Evolutionary conservation across 2,329 filamentous ascomycete genomes (phyloP).

Genomic region (Penicillium sp.): DNA sequence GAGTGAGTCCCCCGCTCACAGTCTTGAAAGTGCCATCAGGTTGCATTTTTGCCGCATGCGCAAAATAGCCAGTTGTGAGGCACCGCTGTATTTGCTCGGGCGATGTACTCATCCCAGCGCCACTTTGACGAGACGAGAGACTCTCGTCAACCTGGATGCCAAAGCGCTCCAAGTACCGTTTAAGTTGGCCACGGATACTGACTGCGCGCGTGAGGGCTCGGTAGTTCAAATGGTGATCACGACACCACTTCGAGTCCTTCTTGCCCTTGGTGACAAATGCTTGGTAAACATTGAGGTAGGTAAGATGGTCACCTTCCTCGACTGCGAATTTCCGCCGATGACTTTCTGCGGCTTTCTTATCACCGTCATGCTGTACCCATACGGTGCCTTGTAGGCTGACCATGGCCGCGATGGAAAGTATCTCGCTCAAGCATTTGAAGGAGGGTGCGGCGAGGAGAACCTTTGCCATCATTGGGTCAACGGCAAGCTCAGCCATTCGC

Average conservation of each 20-base stretch:
- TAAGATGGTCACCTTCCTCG: slow-evolving; percentile 92
- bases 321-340: slow-evolving; percentile 80
- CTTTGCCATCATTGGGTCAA: slow-evolving; percentile 96
- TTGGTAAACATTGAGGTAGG: slow-evolving; percentile 89
- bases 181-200: slow-evolving; percentile 82
- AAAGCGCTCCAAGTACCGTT: slow-evolving; percentile 83
- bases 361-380: slow-evolving; percentile 78
- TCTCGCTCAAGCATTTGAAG: slow-evolving; percentile 80
- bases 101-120: slow-evolving; percentile 47
- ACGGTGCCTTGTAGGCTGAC: slow-evolving; percentile 79
- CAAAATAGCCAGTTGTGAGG: slow-evolving; percentile 87
- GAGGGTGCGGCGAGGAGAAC: slow-evolving; percentile 73
- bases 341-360: slow-evolving; percentile 73
- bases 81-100: slow-evolving; percentile 80
- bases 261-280: slow-evolving; percentile 80
- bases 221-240: slow-evolving; percentile 83
- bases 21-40: slow-evolving; percentile 86
- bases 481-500: slow-evolving; percentile 88
- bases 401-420: slow-evolving; percentile 93
- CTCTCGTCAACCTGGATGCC: slow-evolving; percentile 70
- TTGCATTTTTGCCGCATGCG: slow-evolving; percentile 91
- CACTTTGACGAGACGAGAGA: slow-evolving; percentile 36
- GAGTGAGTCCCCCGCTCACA: slow-evolving; percentile 72
- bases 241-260: slow-evolving; percentile 84
- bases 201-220: slow-evolving; percentile 80